These are phyloP conservation scores for Tricholoma saponaceum DNA, from an alignment of 768 basidiomycete genomes.

Conservation along the genomic window DNA sequence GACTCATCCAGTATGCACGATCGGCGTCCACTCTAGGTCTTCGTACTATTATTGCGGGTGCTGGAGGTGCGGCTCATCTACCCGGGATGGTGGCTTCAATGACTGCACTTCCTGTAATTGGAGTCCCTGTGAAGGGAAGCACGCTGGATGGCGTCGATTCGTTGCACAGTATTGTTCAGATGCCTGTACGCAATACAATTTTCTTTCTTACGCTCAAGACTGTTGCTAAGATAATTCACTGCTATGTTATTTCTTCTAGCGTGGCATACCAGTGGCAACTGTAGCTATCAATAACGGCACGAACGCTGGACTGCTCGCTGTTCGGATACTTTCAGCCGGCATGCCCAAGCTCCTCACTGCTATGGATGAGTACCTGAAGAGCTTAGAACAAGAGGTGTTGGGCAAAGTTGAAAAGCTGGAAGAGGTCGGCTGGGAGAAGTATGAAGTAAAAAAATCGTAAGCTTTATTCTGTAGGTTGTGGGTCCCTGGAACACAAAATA, in stretches of 20 bases:
- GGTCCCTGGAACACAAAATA: too few species aligned
- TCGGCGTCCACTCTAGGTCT: conserved; percentile 65
- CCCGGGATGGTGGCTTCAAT: conserved; percentile 98
- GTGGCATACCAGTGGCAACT: conserved; percentile 95
- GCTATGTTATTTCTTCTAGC: conserved; percentile 37
- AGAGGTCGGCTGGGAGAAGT: conserved; percentile 83
- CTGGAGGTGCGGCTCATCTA: conserved; percentile 97
- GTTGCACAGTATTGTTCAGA: conserved; percentile 96
- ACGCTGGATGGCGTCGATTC: conserved; percentile 94
- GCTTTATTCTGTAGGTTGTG: neutral
- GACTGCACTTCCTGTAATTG: conserved; percentile 89
- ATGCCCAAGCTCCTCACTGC: conserved; percentile 58
- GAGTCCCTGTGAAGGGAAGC: conserved; percentile 96
- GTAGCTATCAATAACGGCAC: conserved; percentile 95
- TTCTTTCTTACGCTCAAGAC: neutral
- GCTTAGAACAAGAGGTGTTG: conserved; percentile 71
- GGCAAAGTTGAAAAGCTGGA: conserved; percentile 74
- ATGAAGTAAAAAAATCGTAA: conserved; percentile 43
- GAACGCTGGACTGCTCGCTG: conserved; percentile 89
- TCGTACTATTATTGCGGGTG: conserved; percentile 85
- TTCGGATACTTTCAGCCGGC: conserved; percentile 81
- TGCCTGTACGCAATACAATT: conserved; percentile 72
- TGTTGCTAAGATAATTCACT: neutral
- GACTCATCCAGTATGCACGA: conserved; percentile 79
- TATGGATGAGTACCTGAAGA: conserved; percentile 73